phyloP scores from a whole-genome alignment of 371 early-diverging fungal genomes.

The Dipsacomyces acuminosporus region DNA sequence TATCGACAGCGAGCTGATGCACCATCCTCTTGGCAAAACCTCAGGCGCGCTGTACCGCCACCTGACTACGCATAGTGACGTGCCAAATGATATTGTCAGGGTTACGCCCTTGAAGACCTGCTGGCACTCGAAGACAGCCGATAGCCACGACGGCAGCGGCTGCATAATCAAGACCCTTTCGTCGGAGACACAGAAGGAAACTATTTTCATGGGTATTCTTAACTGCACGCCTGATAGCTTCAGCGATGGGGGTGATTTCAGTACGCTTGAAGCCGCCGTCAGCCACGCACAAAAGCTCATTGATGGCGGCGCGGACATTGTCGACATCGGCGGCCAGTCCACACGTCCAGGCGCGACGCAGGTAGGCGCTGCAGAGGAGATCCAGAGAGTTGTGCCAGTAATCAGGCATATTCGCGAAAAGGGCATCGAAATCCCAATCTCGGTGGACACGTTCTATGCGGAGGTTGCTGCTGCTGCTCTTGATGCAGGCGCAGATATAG shows the following conservation, averaged over 20 bases:
- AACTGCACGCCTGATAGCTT: conserved; percentile 97
- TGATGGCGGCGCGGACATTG: conserved; percentile 80
- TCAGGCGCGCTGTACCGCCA: conserved; percentile 72
- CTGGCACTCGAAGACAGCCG: background rate
- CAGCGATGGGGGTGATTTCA: conserved; percentile 83
- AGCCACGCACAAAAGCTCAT: conserved; percentile 66
- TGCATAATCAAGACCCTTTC: conserved; percentile 25
- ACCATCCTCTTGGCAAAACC: conserved; percentile 80
- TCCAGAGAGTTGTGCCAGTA: conserved; percentile 83
- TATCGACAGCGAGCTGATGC: conserved; percentile 83
- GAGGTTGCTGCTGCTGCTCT: conserved; percentile 78
- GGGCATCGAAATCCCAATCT: conserved; percentile 69
- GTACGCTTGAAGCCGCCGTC: conserved; percentile 62
- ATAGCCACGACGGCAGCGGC: background rate
- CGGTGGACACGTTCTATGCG: conserved; percentile 90
- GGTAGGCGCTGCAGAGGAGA: conserved; percentile 67
- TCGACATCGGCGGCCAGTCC: conserved; percentile 96
- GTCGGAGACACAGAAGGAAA: conserved; percentile 32
- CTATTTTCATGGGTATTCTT: conserved; percentile 88
- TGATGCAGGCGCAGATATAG: conserved; percentile 79
- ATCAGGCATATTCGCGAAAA: conserved; percentile 66
- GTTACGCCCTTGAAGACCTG: conserved; percentile 58
- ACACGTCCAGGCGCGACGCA: conserved; percentile 86
- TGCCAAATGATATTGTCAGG: conserved; percentile 58
- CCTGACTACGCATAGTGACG: conserved; percentile 57